These are phyloP conservation scores for Gymnopilus junonius DNA, from an alignment of 768 basidiomycete species.

Conservation along the genomic window DNA sequence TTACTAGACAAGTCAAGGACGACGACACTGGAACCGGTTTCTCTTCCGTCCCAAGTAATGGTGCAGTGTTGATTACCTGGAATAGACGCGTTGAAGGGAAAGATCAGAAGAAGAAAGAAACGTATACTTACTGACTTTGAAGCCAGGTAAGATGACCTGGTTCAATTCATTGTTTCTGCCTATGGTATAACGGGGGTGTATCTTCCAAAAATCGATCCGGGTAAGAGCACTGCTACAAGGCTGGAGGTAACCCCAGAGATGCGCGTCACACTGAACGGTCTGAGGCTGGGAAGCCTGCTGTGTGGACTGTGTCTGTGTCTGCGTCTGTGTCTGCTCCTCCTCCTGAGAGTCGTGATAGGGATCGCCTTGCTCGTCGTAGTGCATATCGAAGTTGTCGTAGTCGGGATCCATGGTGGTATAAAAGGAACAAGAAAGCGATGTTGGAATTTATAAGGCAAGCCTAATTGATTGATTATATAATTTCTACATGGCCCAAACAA, in stretches of 20 bases:
- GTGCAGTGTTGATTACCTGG: conserved; percentile 62
- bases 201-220: conserved; percentile 67
- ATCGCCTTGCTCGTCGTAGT: conserved; percentile 31
- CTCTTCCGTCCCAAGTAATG: conserved; percentile 63
- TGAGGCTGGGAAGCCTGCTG: conserved; percentile 46
- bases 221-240: conserved; percentile 57
- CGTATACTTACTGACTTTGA: conserved; percentile 70
- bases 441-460: conserved; percentile 34
- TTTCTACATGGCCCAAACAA: too few relatives aligned
- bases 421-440: conserved; percentile 12
- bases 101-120: background rate
- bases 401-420: conserved; percentile 24
- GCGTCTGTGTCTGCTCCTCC: conserved; percentile 43
- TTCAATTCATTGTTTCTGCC: conserved; percentile 59
- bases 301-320: conserved; percentile 49
- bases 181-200: conserved; percentile 50
- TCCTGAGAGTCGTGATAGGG: conserved; percentile 28
- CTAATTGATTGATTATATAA: too few relatives aligned
- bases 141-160: conserved; percentile 62
- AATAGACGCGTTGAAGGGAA: conserved; percentile 5
- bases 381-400: conserved; percentile 22
- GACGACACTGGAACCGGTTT: conserved; percentile 45
- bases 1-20: conserved; percentile 70
- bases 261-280: conserved; percentile 33
- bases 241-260: conserved; percentile 75